Base-by-base conservation (phyloP, 108 stramenopile genomes). In the Fragilaria radians region DNA sequence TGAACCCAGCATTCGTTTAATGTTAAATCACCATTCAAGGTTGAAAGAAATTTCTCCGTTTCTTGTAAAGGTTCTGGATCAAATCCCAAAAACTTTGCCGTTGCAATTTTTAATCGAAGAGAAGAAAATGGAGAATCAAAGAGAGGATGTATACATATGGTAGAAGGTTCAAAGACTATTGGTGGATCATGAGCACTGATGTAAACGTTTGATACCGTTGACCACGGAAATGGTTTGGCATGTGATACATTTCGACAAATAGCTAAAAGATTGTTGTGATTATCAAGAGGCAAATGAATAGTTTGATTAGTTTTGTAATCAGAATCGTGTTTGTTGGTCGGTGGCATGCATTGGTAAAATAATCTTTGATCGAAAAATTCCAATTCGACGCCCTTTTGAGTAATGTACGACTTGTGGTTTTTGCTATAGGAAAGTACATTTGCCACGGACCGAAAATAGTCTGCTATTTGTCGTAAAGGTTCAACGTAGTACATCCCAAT, bases 91-190 rank as follows among this genome's bases (percentile, higher is more conserved):
- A 51, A 51, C 36, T 42, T 42, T 11, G 36, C 36, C n/a, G n/a
- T n/a, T 42, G 11, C 36, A 7, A 42, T 11, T 59, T 59, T 59
- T 14, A 5, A 21, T 5, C 14, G 11, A 47, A 59, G 47, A 4
- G 42, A 7, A 14, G 18, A 7, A 7, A 14, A 14, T 5, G 58
- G 58, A 9, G 9, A 18, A 7, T 19, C 45, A 5, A 24, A 4
- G 19, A 59, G 45, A 4, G 58, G 58, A 46, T 59, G 58, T 11
- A 59, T 59, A 45, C 58, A 59, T 23, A 47, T 9, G 9, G 58
- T 59, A 47, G 9, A 28, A n/a, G n/a, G n/a, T 5, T 59, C 58
- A 19, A 5, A 22, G 47, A 59, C 24, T 4, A 9, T n/a, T 36
- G 58, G 58, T 22, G 54, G 19, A 19, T 55, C 14, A 11, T 23